Evolutionary conservation across 2,329 filamentous ascomycete species (phyloP), one percentile per base, ranked within the genome.

Genomic region (Fusarium liriodendri): DNA sequence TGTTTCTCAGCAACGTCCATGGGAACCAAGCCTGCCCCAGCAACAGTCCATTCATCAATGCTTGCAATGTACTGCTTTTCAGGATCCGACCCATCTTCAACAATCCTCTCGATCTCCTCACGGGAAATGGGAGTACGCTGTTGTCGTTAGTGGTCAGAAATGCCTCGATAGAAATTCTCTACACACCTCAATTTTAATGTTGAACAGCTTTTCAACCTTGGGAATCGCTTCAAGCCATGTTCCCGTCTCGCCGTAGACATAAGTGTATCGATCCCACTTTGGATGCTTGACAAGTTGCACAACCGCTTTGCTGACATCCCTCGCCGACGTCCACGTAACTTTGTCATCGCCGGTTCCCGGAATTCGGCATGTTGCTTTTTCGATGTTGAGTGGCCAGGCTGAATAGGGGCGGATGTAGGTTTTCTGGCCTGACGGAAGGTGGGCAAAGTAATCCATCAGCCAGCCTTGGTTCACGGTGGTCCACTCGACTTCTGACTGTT

Each of bases 221-320:
- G 40, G 40, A 42, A 42, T 42, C n/a, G 6, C 40, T 42, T 42
- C 40, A 22, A 42, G 40, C 40, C 40, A 42, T 42, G 40, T 42
- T 7, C 40, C 40, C 6, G 40, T 22, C n/a, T 42, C 40, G 11
- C 40, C 40, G 13, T 42, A 42, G 40, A 42, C 40, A 2, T 42
- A 42, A 22, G 40, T 42, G 3, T 42, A 42, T 0, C n/a, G 40
- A 42, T 42, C 40, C 40, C 40, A 42, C 6, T 42, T 42, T 7
- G 40, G n/a, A 42, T 42, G 40, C 6, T 42, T 42, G n/a, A 42
- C n/a, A 22, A 42, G n/a, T 7, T 42, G 11, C 11, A 42, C 40
- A 42, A 22, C 20, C n/a, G 40, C 40, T 42, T 42, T 42, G 11
- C 40, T 14, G 10, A 42, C 6, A 42, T 42, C 40, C n/a, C 40